A percentile compares a stretch with the other conserved stretches of the same genome.
Conservation (phyloP, 805 yeast species). For the Saccharomycodes ludwigii region DNA sequence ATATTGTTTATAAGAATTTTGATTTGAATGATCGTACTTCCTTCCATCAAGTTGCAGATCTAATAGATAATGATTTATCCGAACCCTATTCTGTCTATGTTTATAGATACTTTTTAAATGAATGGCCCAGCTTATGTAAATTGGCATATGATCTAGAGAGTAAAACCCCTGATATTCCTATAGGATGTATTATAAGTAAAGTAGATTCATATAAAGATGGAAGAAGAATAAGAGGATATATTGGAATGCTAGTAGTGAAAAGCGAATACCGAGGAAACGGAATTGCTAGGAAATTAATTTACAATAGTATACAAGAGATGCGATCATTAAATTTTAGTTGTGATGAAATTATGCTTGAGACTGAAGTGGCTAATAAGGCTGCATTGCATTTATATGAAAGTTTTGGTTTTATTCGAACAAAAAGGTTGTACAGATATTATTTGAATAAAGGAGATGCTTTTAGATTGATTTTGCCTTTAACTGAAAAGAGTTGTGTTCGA, state of each 20-base stretch:
- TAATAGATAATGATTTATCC: slow-evolving; percentile 64
- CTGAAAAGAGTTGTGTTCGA: slow-evolving; percentile 42
- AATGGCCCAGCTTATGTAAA: slow-evolving; percentile 81
- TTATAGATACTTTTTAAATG: slow-evolving; percentile 76
- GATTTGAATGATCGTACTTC: slow-evolving; percentile 21
- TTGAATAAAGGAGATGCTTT: slow-evolving; percentile 89
- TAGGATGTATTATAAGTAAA: slow-evolving; percentile 84
- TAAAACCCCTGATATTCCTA: slow-evolving; percentile 24
- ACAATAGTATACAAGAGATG: slow-evolving; percentile 52
- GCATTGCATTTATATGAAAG: slow-evolving; percentile 62
- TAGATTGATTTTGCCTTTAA: slow-evolving; percentile 71
- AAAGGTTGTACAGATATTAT: slow-evolving; percentile 77
- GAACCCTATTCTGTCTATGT: slow-evolving; percentile 95
- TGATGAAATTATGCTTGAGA: slow-evolving; percentile 88
- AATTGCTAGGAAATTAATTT: slow-evolving; percentile 65
- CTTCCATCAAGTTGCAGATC: slow-evolving; percentile 35
- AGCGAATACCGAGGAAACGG: slow-evolving; percentile 63
- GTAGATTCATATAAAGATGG: slow-evolving; percentile 64
- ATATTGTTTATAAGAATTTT: slow-evolving; percentile 13
- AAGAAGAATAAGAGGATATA: slow-evolving; percentile 68
- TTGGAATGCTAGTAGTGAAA: slow-evolving; percentile 90
- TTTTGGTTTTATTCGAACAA: slow-evolving; percentile 62
- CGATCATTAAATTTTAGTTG: slow-evolving; percentile 38
- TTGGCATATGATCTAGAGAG: slow-evolving; percentile 35
- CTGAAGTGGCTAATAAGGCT: slow-evolving; percentile 70